Percentiles rank a stretch among this genome's conserved stretches.
Conservation (phyloP, 139 green algal genomes). For the Picochlorum costavermella region DNA sequence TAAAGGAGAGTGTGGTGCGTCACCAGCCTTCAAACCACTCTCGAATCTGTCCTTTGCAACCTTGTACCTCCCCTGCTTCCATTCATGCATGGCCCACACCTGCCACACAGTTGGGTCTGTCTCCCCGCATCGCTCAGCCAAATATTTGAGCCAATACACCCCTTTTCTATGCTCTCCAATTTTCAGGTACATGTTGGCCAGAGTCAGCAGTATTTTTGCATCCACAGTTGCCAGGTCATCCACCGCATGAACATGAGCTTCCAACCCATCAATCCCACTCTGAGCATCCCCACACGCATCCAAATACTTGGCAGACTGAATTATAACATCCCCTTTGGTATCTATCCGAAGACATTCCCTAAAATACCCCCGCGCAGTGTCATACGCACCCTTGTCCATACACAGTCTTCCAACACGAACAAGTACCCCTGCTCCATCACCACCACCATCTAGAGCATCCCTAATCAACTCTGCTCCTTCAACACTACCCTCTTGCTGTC, state of each 20-base stretch:
- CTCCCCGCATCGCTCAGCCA: constrained; percentile 12
- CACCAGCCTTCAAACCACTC: constrained; percentile 2
- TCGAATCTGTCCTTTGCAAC: constrained; percentile 32
- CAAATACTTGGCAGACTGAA: background rate
- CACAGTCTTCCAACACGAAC: background rate
- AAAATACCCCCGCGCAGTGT: background rate
- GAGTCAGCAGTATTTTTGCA: background rate
- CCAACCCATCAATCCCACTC: background rate
- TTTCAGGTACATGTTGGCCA: background rate
- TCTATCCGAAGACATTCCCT: background rate
- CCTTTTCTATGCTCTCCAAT: background rate
- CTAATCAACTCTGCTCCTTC: too few relatives aligned
- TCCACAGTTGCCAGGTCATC: background rate
- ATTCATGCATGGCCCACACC: constrained; percentile 35
- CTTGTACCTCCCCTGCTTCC: constrained; percentile 31
- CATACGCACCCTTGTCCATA: background rate
- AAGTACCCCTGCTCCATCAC: background rate
- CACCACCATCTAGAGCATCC: background rate
- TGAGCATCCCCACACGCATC: background rate
- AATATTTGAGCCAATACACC: background rate
- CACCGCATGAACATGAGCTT: background rate
- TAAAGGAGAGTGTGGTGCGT: constrained; percentile 18
- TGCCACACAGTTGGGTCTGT: constrained; percentile 12
- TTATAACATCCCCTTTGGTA: background rate
- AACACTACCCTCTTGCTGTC: too few relatives aligned